Percentiles rank a stretch among this genome's conserved stretches.
These are phyloP conservation scores for Rubia yunnanensis DNA, from an alignment of 257 asterid species.

Conservation along the genomic window DNA sequence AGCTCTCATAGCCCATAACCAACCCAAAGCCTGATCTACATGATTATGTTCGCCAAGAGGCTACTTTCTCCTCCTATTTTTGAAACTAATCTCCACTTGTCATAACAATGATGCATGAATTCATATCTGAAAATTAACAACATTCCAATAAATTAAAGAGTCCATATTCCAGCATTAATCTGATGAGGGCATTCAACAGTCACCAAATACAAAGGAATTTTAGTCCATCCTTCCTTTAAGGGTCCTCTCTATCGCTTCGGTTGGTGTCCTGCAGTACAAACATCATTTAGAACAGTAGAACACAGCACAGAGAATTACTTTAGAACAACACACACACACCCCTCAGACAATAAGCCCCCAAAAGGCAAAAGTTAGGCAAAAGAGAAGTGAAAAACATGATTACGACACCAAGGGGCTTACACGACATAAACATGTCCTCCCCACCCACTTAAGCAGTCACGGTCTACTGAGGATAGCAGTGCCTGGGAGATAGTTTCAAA, in stretches of 20 bases:
- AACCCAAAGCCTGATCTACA: too few relatives aligned
- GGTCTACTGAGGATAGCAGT: constrained; percentile 73
- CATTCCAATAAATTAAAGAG: not conserved
- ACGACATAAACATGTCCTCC: constrained; percentile 96
- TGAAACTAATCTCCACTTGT: too few relatives aligned
- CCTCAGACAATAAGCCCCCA: not conserved
- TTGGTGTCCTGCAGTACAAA: constrained; percentile 65
- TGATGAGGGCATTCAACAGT: not conserved
- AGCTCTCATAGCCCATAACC: too few relatives aligned
- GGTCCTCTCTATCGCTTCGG: constrained; percentile 80
- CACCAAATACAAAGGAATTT: not conserved
- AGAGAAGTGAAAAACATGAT: too few relatives aligned
- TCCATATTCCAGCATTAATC: not conserved
- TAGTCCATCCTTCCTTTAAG: constrained; percentile 92
- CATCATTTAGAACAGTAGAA: not conserved
- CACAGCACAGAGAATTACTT: not conserved
- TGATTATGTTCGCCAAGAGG: too few relatives aligned
- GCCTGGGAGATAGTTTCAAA: constrained; percentile 96
- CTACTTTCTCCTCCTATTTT: too few relatives aligned
- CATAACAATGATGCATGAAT: not conserved
- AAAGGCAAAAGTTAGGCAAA: not conserved
- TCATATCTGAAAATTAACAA: not conserved
- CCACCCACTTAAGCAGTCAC: constrained; percentile 99
- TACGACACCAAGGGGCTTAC: constrained; percentile 35
- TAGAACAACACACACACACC: not conserved